Evolutionary conservation across 2,329 filamentous ascomycete species (phyloP).

Genomic region (Thermothelomyces thermophilus): DNA sequence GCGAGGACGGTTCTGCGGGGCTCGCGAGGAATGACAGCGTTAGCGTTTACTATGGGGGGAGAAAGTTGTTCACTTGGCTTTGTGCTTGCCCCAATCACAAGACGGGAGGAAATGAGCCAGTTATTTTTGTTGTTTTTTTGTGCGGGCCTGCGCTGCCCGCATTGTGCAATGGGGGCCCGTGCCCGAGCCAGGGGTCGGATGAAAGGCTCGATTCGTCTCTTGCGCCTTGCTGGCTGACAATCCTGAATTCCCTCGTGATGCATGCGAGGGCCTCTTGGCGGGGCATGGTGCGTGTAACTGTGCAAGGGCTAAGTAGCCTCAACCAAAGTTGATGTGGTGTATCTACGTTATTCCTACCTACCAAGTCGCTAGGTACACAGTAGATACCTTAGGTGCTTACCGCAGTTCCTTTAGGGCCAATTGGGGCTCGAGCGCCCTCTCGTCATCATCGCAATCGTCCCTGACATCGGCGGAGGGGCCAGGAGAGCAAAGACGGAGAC

Average conservation of each 20-base stretch:
- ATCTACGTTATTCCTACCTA: too few species aligned
- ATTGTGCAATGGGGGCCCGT: constrained; percentile 4
- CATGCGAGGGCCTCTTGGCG: constrained; percentile 12
- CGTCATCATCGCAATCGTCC: not conserved
- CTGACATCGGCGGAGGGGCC: not conserved
- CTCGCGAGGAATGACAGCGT: constrained; percentile 6
- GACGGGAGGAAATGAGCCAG: not conserved
- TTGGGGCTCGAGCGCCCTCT: not conserved
- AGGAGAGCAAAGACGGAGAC: not conserved
- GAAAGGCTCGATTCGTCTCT: constrained; percentile 20
- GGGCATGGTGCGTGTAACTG: not conserved
- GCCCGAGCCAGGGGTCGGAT: constrained; percentile 18
- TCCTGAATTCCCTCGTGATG: constrained; percentile 7
- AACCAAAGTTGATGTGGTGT: too few species aligned
- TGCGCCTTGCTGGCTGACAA: not conserved
- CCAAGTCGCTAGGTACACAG: too few species aligned
- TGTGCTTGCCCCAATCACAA: not conserved
- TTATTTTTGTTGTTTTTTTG: not conserved
- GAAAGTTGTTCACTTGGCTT: too few species aligned
- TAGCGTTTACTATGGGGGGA: too few species aligned
- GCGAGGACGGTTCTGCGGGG: constrained; percentile 1
- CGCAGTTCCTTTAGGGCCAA: too few species aligned
- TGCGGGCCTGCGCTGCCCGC: not conserved
- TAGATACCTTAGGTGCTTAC: too few species aligned
- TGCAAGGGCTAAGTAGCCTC: not conserved